Percentiles rank a stretch among this genome's conserved stretches.
These are phyloP conservation scores for Spongispora temasekensis DNA, from an alignment of 1,284 basidiomycete species.

Conservation along the genomic window DNA sequence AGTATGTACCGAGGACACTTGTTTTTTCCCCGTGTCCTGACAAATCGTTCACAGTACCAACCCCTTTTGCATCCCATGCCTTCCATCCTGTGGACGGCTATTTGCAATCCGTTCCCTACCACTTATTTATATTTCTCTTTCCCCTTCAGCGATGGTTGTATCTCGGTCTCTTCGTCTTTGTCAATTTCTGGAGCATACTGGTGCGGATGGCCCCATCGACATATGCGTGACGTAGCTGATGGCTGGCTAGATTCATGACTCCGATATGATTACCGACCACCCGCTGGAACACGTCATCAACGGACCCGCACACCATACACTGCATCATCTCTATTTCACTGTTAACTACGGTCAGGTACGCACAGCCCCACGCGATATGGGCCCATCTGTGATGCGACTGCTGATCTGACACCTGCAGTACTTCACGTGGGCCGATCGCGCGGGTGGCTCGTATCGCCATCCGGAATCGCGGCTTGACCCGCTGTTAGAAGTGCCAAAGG, in stretches of 20 bases:
- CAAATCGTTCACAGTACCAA: constrained; percentile 67
- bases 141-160: constrained; percentile 87
- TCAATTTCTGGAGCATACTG: constrained; percentile 92
- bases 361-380: constrained; percentile 5
- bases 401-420: constrained; percentile 53
- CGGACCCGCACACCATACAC: constrained; percentile 95
- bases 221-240: not conserved
- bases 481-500: constrained; percentile 63
- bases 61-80: constrained; percentile 95
- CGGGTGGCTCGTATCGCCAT: constrained; percentile 84
- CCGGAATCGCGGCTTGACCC: constrained; percentile 87
- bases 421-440: constrained; percentile 93
- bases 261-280: constrained; percentile 98
- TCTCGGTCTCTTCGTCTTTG: constrained; percentile 81
- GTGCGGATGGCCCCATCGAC: constrained; percentile 40
- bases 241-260: constrained; percentile 86
- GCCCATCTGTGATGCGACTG: not conserved
- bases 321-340: constrained; percentile 96
- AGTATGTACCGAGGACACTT: constrained; percentile 51
- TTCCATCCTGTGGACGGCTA: constrained; percentile 98
- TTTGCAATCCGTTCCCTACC: constrained; percentile 92
- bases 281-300: constrained; percentile 91
- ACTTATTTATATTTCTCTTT: constrained; percentile 90
- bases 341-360: constrained; percentile 82
- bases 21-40: not conserved